phyloP scores from a whole-genome alignment of 768 basidiomycete genomes.

The Suillus decipiens region DNA sequence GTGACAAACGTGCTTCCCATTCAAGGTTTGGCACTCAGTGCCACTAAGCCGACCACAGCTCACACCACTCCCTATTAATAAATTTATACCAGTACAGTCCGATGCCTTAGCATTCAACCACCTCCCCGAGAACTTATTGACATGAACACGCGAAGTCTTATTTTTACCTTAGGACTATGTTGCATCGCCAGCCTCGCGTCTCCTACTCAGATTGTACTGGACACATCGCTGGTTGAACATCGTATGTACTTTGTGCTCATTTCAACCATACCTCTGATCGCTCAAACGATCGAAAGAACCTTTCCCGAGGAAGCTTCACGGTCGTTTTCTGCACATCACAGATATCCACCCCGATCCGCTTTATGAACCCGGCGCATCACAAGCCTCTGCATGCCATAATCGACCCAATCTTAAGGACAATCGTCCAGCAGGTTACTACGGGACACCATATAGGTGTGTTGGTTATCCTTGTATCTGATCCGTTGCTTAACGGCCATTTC shows the following conservation, averaged over 20 bases:
- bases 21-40: not conserved
- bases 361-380: constrained; percentile 52
- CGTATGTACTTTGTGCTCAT: not conserved
- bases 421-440: constrained; percentile 59
- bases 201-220: constrained; percentile 45
- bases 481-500: no score
- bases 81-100: not conserved
- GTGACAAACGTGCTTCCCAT: not conserved
- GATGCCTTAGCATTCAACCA: not conserved
- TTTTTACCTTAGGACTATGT: constrained; percentile 12
- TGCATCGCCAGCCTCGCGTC: constrained; percentile 23
- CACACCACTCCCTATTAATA: constrained; percentile 12
- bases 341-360: constrained; percentile 82
- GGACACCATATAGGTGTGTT: constrained; percentile 66
- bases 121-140: not conserved
- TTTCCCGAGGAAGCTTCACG: constrained; percentile 50
- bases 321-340: constrained; percentile 81
- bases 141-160: constrained; percentile 1
- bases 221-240: constrained; percentile 16
- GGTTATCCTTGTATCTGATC: constrained; percentile 7
- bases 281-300: constrained; percentile 19
- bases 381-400: constrained; percentile 71
- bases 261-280: not conserved
- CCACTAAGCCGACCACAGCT: not conserved
- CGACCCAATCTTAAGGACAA: constrained; percentile 54